Base-by-base conservation (phyloP, 2,329 filamentous ascomycete species). In the Lomentospora prolificans region DNA sequence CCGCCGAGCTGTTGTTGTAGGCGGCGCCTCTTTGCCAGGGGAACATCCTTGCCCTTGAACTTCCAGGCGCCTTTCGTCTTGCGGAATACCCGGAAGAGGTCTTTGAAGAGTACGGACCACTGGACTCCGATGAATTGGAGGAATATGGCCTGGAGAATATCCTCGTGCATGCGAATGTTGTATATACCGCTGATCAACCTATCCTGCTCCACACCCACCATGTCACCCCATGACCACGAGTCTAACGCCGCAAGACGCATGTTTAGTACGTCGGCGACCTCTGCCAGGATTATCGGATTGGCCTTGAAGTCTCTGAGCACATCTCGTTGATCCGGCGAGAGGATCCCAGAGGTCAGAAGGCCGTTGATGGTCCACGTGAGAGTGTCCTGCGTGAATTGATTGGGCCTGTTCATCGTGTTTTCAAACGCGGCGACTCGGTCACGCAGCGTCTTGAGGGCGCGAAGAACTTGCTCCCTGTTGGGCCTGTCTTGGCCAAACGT, bases 201-300 rank as follows among this genome's bases (percentile, higher is more conserved):
- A 12, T 70, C 70, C 63, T 75, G 71, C 59, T 74, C 66, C 0
- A 78, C 62, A 0, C 64, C 63, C 0, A 78, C 69, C 3, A 68
- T 66, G 0, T 66, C 61, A 1, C 70, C 70, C 77, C 77, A 80
- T 0, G 69, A 66, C 76, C 77, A 80, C 3, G 65, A 66, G 3
- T 70, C 64, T 1, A 80, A 61, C 0, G 70, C 67, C 2, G 70
- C 64, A 4, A 79, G 66, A 12, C 76, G 70, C 70, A 79, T 77
- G 58, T 79, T 79, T 52, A 80, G 68, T 2, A 79, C 75, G 56
- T 80, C 76, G 0, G 73, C 71, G 12, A 80, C 71, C 62, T 80
- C 77, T 1, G 64, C 64, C 9, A 79, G 60, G 7, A 79, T 72
- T 25, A 70, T 64, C 0, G 61, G 57, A 53, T 73, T 75, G 7